Evolutionary conservation across 768 basidiomycete species (phyloP).

Genomic region (Podaxis sp.): DNA sequence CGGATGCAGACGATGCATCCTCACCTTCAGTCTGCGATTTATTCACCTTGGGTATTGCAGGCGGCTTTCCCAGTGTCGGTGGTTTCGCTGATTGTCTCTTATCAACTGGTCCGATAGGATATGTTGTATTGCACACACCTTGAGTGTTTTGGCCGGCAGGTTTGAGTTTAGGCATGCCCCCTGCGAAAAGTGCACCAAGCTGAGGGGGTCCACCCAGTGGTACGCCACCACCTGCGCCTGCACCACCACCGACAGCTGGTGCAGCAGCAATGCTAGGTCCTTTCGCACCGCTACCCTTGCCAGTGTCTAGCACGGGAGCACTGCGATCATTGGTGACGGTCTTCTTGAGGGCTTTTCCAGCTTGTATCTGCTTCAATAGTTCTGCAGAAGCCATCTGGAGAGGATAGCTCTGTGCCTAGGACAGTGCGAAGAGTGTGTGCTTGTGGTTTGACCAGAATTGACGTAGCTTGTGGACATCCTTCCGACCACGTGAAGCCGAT

Average conservation of each 20-base stretch:
- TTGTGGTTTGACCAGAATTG: not conserved
- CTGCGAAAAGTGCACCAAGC: conserved; percentile 82
- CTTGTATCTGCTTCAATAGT: conserved; percentile 78
- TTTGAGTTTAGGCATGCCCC: conserved; percentile 89
- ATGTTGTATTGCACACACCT: conserved; percentile 37
- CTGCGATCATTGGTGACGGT: conserved; percentile 81
- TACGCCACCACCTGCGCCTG: conserved; percentile 14
- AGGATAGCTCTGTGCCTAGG: conserved; percentile 4
- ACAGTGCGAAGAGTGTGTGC: not conserved
- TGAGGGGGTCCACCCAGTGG: conserved; percentile 62
- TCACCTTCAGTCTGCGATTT: not conserved
- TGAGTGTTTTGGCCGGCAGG: conserved; percentile 63
- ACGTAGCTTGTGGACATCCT: not conserved
- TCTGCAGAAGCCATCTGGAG: conserved; percentile 68
- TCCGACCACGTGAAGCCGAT: no score
- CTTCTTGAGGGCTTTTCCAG: conserved; percentile 81
- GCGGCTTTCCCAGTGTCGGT: conserved; percentile 63
- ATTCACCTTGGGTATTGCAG: conserved; percentile 53
- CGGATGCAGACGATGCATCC: conserved; percentile 16
- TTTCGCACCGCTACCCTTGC: conserved; percentile 35
- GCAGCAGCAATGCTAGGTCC: conserved; percentile 8
- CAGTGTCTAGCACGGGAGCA: conserved; percentile 54
- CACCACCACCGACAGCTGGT: conserved; percentile 17
- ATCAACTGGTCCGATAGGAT: not conserved
- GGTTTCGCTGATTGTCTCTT: conserved; percentile 47